These are phyloP conservation scores for Alternaria sp. DNA, from an alignment of 2,329 filamentous ascomycete genomes.

Conservation along the genomic window DNA sequence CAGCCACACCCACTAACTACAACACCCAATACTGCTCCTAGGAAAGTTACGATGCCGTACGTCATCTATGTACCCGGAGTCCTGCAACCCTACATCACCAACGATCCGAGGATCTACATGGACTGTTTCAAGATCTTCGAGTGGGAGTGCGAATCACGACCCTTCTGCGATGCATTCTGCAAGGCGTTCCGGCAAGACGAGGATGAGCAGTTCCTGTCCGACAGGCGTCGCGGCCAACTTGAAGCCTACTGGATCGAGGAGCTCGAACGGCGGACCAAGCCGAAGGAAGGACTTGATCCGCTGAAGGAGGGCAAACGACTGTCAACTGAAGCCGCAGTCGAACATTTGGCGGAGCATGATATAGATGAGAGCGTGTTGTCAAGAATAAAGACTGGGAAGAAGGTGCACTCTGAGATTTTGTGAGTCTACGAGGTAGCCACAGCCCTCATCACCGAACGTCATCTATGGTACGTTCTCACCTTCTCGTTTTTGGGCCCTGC, in stretches of 20 bases:
- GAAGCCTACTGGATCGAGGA: slow-evolving; percentile 16
- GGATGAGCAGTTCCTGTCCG: slow-evolving; percentile 14
- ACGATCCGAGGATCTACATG: slow-evolving; percentile 28
- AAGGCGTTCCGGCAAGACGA: slow-evolving; percentile 17
- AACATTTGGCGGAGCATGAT: neutral
- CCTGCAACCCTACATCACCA: slow-evolving; percentile 25
- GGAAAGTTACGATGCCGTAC: slow-evolving; percentile 24
- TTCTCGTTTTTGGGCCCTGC: neutral
- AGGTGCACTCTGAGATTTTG: neutral
- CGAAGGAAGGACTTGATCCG: neutral
- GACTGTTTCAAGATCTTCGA: slow-evolving; percentile 20
- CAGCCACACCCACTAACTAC: neutral
- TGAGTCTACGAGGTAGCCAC: neutral
- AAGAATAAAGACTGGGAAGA: neutral
- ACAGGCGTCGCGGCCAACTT: slow-evolving; percentile 19
- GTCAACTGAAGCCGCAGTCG: neutral
- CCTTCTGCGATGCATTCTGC: slow-evolving; percentile 22
- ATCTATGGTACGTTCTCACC: neutral
- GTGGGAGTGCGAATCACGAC: slow-evolving; percentile 25
- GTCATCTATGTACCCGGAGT: slow-evolving; percentile 22
- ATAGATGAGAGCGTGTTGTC: neutral
- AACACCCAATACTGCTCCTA: neutral
- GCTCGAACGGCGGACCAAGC: neutral
- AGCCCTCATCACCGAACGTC: neutral
- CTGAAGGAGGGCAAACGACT: neutral